Evolutionary conservation across 768 basidiomycete genomes (phyloP).

Genomic region (Lactarius evosmus): DNA sequence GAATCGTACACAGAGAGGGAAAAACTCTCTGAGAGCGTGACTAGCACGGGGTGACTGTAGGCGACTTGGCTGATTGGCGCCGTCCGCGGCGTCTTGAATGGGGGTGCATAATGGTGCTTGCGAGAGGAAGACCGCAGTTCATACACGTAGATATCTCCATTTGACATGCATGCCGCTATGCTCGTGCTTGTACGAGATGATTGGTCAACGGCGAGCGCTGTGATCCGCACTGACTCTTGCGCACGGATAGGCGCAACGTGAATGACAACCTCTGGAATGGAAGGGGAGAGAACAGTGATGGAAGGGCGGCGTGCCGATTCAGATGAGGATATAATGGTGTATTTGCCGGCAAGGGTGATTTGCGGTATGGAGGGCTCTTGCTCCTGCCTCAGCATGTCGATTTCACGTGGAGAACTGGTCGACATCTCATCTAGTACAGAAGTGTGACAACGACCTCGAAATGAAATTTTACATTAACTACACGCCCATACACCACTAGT

Average conservation of each 20-base stretch:
- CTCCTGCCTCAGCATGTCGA: not conserved
- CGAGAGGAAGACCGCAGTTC: constrained; percentile 46
- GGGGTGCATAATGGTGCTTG: constrained; percentile 48
- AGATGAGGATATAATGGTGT: constrained; percentile 20
- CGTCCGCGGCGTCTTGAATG: constrained; percentile 38
- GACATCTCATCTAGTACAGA: constrained; percentile 14
- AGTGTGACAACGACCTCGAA: constrained; percentile 55
- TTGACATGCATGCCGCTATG: constrained; percentile 60
- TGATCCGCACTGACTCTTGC: constrained; percentile 44
- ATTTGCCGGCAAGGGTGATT: constrained; percentile 23
- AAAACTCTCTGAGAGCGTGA: constrained; percentile 66
- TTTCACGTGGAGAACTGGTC: not conserved
- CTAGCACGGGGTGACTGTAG: constrained; percentile 75
- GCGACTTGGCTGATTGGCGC: constrained; percentile 59
- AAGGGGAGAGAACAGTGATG: constrained; percentile 47
- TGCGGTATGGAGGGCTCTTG: constrained; percentile 24
- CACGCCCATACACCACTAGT: not conserved
- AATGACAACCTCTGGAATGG: constrained; percentile 40
- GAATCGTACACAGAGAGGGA: constrained; percentile 71
- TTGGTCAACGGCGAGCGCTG: constrained; percentile 71
- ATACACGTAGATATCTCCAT: constrained; percentile 64
- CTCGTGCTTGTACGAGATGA: constrained; percentile 47
- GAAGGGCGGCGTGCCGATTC: constrained; percentile 53
- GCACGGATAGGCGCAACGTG: constrained; percentile 41
- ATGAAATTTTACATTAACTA: not conserved